Evolutionary conservation across 2,329 filamentous ascomycete species (phyloP).

Genomic region (Epichloe sp.): DNA sequence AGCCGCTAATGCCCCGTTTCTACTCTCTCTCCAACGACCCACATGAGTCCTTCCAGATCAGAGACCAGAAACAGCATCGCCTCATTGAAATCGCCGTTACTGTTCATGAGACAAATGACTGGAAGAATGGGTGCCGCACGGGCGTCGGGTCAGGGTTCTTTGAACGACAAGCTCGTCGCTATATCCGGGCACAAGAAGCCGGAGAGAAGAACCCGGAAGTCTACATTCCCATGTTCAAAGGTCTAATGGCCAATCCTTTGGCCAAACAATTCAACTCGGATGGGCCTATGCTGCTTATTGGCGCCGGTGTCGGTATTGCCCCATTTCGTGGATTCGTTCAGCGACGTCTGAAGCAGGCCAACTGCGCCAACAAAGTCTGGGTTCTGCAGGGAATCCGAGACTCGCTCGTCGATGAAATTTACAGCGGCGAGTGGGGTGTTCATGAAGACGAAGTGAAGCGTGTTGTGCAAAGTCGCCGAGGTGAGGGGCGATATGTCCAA

Average conservation of each 20-base stretch:
- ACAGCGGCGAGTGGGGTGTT: conserved; percentile 90
- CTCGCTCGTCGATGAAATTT: conserved; percentile 86
- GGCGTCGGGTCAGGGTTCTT: conserved; percentile 91
- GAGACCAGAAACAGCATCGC: conserved; percentile 58
- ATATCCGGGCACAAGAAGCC: conserved; percentile 52
- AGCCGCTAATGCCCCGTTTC: conserved; percentile 91
- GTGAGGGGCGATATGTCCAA: conserved; percentile 84
- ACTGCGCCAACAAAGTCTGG: conserved; percentile 97
- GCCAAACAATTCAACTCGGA: conserved; percentile 85
- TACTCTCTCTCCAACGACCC: conserved; percentile 97
- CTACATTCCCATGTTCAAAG: conserved; percentile 92
- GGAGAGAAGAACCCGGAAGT: conserved; percentile 48
- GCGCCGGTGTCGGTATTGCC: conserved; percentile 90
- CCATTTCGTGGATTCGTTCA: conserved; percentile 97
- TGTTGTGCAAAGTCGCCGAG: conserved; percentile 62
- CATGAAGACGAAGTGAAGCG: conserved; percentile 79
- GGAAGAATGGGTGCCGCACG: conserved; percentile 57
- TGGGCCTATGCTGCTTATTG: conserved; percentile 94
- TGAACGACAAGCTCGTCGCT: conserved; percentile 65
- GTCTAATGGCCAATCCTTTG: conserved; percentile 91
- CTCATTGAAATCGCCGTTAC: conserved; percentile 95
- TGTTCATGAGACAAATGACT: conserved; percentile 76
- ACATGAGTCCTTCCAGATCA: conserved; percentile 56
- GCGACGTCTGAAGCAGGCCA: conserved; percentile 82
- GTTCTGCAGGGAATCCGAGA: conserved; percentile 91